phyloP scores from a whole-genome alignment of 2,329 filamentous ascomycete species.

The Trichoderma semiorbis region DNA sequence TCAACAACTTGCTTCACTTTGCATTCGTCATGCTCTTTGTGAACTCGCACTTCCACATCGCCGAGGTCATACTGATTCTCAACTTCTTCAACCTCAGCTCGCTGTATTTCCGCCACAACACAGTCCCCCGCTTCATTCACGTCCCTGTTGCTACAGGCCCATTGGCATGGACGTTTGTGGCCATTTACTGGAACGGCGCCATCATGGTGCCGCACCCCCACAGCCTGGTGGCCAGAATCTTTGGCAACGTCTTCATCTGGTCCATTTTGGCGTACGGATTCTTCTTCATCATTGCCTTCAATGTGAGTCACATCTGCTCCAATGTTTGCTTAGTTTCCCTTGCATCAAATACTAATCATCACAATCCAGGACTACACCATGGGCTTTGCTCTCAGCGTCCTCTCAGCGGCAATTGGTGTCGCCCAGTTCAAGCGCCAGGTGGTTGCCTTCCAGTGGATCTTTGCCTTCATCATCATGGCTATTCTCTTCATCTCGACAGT shows the following conservation, averaged over 20 bases:
- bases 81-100: constrained; percentile 79
- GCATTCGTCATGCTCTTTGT: constrained; percentile 82
- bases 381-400: constrained; percentile 72
- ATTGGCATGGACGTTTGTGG: constrained; percentile 78
- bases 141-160: constrained; percentile 71
- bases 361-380: constrained; percentile 63
- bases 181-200: constrained; percentile 85
- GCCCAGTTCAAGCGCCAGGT: constrained; percentile 70
- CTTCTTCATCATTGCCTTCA: constrained; percentile 71
- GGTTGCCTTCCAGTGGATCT: constrained; percentile 87
- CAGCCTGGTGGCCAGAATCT: constrained; percentile 66
- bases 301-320: constrained; percentile 44
- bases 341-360: background rate
- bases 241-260: constrained; percentile 89
- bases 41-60: constrained; percentile 68
- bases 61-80: constrained; percentile 70
- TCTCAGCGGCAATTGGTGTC: constrained; percentile 72
- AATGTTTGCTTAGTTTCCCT: background rate
- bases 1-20: constrained; percentile 80
- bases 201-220: constrained; percentile 70
- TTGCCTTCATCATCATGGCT: constrained; percentile 79
- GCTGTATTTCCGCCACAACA: constrained; percentile 77
- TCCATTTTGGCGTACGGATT: constrained; percentile 70
- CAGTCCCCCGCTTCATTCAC: constrained; percentile 72
- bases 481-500: constrained; percentile 68